phyloP scores from a whole-genome alignment of 2,329 filamentous ascomycete species.

The Tetracladium maxilliforme region DNA sequence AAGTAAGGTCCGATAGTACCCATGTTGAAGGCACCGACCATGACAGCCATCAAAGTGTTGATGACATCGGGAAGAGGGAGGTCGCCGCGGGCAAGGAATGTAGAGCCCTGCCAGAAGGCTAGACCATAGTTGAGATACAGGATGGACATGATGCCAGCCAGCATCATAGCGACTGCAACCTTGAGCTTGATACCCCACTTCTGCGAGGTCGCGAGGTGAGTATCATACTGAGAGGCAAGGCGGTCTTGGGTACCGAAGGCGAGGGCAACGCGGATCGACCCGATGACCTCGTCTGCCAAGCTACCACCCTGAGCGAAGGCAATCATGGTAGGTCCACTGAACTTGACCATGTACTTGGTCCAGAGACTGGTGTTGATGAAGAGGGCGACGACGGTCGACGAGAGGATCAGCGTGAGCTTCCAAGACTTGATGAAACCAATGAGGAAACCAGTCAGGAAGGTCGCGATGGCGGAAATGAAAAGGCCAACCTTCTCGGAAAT shows the following conservation, averaged over 20 bases:
- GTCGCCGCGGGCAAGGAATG: conserved; percentile 53
- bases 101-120: conserved; percentile 77
- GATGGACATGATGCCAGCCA: conserved; percentile 70
- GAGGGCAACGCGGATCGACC: conserved; percentile 80
- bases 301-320: conserved; percentile 77
- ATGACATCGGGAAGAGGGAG: conserved; percentile 57
- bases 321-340: conserved; percentile 61
- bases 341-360: conserved; percentile 64
- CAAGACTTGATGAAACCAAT: conserved; percentile 87
- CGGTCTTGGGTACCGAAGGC: conserved; percentile 91
- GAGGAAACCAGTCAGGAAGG: conserved; percentile 77
- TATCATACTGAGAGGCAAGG: conserved; percentile 74
- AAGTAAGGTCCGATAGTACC: conserved; percentile 77
- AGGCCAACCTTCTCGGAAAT: conserved; percentile 82
- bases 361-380: conserved; percentile 62
- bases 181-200: conserved; percentile 66
- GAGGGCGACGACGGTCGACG: conserved; percentile 69
- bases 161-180: conserved; percentile 57
- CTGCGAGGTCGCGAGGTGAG: conserved; percentile 58
- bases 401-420: conserved; percentile 82
- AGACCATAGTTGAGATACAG: conserved; percentile 80
- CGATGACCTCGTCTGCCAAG: conserved; percentile 86
- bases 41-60: conserved; percentile 77
- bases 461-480: conserved; percentile 61
- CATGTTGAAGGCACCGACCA: conserved; percentile 85